Evolutionary conservation across 371 early-diverging fungal species (phyloP).

Genomic region (Nosema muscidifuracis): DNA sequence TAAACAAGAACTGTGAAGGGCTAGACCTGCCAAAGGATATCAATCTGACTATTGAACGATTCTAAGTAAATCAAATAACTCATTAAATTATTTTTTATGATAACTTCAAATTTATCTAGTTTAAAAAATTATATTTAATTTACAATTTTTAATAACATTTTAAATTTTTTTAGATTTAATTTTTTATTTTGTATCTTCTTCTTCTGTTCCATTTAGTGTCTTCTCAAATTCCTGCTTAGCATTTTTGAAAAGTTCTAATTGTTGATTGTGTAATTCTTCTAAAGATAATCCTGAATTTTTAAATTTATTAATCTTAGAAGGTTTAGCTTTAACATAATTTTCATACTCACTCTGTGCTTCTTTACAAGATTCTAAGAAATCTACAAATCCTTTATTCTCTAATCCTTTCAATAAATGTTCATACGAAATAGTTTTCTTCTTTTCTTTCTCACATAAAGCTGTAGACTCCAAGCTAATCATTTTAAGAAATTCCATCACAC

Average conservation of each 20-base stretch:
- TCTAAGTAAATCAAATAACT: too few species aligned
- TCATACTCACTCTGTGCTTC: slow-evolving; percentile 79
- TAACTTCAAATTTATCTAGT: too few species aligned
- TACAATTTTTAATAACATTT: too few species aligned
- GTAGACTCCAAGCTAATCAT: slow-evolving; percentile 73
- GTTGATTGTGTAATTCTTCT: slow-evolving; percentile 77
- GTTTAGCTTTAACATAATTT: slow-evolving; percentile 71
- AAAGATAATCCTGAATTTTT: slow-evolving; percentile 77
- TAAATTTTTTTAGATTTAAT: not conserved
- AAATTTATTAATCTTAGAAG: slow-evolving; percentile 73
- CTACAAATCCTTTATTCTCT: slow-evolving; percentile 78
- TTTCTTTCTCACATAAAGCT: slow-evolving; percentile 86
- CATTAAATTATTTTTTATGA: too few species aligned
- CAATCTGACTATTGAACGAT: too few species aligned
- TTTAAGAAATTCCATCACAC: slow-evolving; percentile 69
- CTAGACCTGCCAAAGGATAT: too few species aligned
- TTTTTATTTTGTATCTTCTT: not conserved
- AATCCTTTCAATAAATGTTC: slow-evolving; percentile 86
- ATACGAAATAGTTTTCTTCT: slow-evolving; percentile 89
- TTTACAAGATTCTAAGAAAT: slow-evolving; percentile 76
- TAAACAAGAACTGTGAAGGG: too few species aligned
- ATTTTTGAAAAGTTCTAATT: slow-evolving; percentile 82
- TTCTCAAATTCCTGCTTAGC: slow-evolving; percentile 66
- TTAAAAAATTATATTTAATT: too few species aligned
- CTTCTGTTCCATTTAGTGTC: slow-evolving; percentile 11